Conservation (phyloP, 2,329 filamentous ascomycete genomes). For the Pseudogymnoascus sp. region DNA sequence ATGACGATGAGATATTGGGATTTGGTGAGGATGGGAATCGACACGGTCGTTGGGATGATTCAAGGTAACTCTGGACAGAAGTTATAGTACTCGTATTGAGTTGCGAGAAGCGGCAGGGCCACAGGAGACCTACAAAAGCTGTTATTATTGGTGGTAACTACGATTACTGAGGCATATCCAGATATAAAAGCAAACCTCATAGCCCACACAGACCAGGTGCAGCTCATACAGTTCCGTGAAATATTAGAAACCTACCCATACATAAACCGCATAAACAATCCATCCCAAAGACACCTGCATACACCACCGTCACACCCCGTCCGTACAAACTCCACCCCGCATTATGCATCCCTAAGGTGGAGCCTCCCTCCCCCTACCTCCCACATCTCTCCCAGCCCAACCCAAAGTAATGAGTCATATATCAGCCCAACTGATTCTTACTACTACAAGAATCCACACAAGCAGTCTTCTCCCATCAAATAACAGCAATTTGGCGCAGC, state of each 20-base stretch:
- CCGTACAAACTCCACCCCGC: background rate
- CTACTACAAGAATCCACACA: background rate
- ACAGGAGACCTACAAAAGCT: background rate
- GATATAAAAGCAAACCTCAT: background rate
- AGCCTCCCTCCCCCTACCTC: background rate
- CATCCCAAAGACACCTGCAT: background rate
- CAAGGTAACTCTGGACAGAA: background rate
- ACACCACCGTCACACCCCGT: background rate
- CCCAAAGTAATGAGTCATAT: background rate
- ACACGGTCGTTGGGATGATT: background rate
- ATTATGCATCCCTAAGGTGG: background rate
- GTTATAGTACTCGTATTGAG: background rate
- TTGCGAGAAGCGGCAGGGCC: background rate
- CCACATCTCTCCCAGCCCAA: background rate
- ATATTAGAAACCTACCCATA: background rate
- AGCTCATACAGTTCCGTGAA: background rate
- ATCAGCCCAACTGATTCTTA: too few species aligned
- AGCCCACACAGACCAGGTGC: background rate
- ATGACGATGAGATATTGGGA: background rate
- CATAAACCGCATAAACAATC: background rate
- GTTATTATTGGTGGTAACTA: background rate
- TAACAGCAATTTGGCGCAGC: constrained; percentile 14
- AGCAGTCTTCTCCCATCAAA: background rate
- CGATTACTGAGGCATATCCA: background rate
- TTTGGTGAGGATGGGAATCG: background rate